Evolutionary conservation across 2,329 filamentous ascomycete genomes (phyloP).

Genomic region (Achaetomium macrosporum): DNA sequence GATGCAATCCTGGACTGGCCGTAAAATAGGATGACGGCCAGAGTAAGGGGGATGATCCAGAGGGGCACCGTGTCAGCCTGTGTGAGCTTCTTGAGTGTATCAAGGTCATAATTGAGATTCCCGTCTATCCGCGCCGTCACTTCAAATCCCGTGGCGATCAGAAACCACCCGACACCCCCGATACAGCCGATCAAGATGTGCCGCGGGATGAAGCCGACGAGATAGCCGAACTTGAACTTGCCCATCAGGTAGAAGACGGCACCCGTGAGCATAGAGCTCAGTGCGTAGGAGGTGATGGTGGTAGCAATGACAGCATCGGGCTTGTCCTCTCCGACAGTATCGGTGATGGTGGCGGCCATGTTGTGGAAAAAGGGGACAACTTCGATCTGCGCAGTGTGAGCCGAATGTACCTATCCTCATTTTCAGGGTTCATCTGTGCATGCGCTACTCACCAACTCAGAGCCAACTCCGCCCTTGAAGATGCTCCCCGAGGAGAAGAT

Average conservation of each 20-base stretch:
- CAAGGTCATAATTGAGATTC: slow-evolving; percentile 72
- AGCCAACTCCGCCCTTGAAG: slow-evolving; percentile 87
- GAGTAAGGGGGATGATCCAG: slow-evolving; percentile 72
- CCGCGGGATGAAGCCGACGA: slow-evolving; percentile 94
- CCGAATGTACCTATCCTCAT: neutral
- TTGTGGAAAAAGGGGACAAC: slow-evolving; percentile 98
- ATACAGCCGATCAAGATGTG: slow-evolving; percentile 97
- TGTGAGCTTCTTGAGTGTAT: slow-evolving; percentile 70
- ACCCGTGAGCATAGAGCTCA: slow-evolving; percentile 88
- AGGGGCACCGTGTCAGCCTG: slow-evolving; percentile 68
- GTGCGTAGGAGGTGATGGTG: slow-evolving; percentile 83
- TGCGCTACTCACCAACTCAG: slow-evolving; percentile 70
- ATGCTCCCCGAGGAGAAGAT: slow-evolving; percentile 82
- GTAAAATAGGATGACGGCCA: slow-evolving; percentile 71
- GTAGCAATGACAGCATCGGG: slow-evolving; percentile 86
- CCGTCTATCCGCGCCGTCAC: slow-evolving; percentile 86
- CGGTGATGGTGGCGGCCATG: slow-evolving; percentile 87
- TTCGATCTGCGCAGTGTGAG: slow-evolving; percentile 61
- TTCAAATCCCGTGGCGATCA: slow-evolving; percentile 85
- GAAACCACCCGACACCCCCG: slow-evolving; percentile 92
- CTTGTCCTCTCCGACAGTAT: slow-evolving; percentile 69
- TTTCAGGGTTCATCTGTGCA: too few species aligned
- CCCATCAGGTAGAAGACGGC: slow-evolving; percentile 90
- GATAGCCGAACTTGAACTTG: slow-evolving; percentile 76
- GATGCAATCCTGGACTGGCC: slow-evolving; percentile 71